Evolutionary conservation across 2,329 filamentous ascomycete genomes (phyloP).

Genomic region (Elsinoe fawcettii): DNA sequence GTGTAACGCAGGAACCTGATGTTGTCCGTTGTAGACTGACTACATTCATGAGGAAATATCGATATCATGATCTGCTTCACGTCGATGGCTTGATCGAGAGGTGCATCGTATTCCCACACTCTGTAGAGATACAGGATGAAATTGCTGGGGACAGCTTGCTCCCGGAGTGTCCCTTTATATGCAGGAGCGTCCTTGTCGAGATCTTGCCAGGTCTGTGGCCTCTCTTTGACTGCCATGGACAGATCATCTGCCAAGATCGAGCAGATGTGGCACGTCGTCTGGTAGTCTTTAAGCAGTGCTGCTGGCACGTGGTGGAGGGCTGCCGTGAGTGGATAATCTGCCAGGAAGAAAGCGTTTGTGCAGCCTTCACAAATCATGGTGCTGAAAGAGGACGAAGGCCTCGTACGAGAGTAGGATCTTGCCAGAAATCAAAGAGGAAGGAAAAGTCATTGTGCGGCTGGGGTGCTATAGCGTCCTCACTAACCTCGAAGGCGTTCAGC

Average conservation of each 20-base stretch:
- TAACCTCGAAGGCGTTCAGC: background rate
- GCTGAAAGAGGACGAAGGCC: no score
- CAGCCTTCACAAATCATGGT: background rate
- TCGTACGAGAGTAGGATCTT: background rate
- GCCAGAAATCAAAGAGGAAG: background rate
- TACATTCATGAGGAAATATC: background rate
- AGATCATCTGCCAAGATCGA: background rate
- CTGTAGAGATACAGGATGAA: background rate
- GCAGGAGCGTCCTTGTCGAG: background rate
- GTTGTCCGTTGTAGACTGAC: background rate
- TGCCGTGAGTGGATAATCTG: background rate
- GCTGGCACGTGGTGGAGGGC: background rate
- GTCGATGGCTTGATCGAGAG: background rate
- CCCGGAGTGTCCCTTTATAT: background rate
- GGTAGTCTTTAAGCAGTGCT: background rate
- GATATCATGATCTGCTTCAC: conserved; percentile 2
- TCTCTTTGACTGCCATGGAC: background rate
- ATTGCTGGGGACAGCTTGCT: background rate
- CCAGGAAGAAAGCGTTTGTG: background rate
- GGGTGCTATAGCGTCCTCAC: background rate
- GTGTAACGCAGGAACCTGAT: background rate
- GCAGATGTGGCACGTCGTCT: background rate
- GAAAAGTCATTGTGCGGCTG: background rate
- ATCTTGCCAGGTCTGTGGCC: background rate
- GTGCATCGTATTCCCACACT: background rate